Base-by-base conservation (phyloP, 2,329 filamentous ascomycete genomes). In the Blumeriella jaapii region DNA sequence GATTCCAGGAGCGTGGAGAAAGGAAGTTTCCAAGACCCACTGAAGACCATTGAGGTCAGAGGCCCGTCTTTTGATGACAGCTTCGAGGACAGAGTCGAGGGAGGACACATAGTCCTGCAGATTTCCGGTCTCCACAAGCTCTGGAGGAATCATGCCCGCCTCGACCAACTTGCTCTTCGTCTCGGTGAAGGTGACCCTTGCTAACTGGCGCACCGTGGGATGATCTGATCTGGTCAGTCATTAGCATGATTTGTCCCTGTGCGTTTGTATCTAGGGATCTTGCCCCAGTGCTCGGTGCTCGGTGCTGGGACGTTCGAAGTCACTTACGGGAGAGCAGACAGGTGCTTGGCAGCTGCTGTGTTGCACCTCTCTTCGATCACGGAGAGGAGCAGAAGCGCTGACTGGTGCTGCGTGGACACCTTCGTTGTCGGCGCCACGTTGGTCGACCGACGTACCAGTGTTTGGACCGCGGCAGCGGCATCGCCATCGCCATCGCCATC, bases 331-430 rank as follows among this genome's bases (percentile, higher is more conserved):
- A n/a, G n/a, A n/a, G n/a, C n/a, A n/a, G n/a, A n/a, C n/a, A n/a
- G n/a, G n/a, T n/a, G n/a, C 5, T 35, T 40, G 13, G 39, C 38
- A 17, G 51, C 53, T 40, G 52, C 51, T 15, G 40, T 50, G 18
- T 41, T 50, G 23, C 53, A 55, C 32, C 49, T 34, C 16, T 42
- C 49, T 35, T 55, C 53, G 1, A 55, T 52, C 20, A 55, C 37
- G 25, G 52, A 50, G n/a, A 55, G 45, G 34, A 48, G 49, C 16
- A 54, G 51, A 3, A 53, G 29, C 26, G 20, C 41, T 10, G 46
- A 38, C 31, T 50, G 49, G 24, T 53, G 45, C n/a, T n/a, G n/a
- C n/a, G n/a, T n/a, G n/a, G n/a, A n/a, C n/a, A n/a, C n/a, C n/a
- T n/a, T n/a, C n/a, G n/a, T n/a, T n/a, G n/a, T n/a, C n/a, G n/a